Evolutionary conservation across 2,329 filamentous ascomycete genomes (phyloP).

Genomic region (Penicillium frequentans): DNA sequence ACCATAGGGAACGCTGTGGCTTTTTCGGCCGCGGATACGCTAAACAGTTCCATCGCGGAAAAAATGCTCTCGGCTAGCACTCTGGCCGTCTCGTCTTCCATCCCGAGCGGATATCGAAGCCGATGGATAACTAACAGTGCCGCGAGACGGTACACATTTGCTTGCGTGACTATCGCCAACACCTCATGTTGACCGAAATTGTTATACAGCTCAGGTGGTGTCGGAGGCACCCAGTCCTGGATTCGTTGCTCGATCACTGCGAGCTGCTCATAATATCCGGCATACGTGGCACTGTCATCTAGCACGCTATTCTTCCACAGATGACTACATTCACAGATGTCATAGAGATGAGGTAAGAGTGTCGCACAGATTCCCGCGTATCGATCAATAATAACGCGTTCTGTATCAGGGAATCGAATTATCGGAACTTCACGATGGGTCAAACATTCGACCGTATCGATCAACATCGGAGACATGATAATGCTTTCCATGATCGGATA

Average conservation of each 20-base stretch:
- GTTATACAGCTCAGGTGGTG: constrained; percentile 13
- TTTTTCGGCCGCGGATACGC: constrained; percentile 9
- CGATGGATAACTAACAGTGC: constrained; percentile 32
- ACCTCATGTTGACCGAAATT: constrained; percentile 26
- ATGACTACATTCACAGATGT: constrained; percentile 29
- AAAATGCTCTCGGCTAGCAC: constrained; percentile 24
- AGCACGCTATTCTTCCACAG: constrained; percentile 9
- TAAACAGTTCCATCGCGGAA: constrained; percentile 20
- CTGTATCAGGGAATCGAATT: constrained; percentile 21
- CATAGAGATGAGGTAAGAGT: constrained; percentile 33
- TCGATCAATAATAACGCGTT: constrained; percentile 27
- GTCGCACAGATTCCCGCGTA: constrained; percentile 30
- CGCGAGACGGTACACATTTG: constrained; percentile 30
- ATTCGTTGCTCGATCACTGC: constrained; percentile 18
- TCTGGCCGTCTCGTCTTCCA: constrained; percentile 23
- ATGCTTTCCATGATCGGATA: constrained; percentile 29
- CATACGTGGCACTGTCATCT: background rate
- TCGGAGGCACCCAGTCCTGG: constrained; percentile 18
- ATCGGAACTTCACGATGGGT: constrained; percentile 32
- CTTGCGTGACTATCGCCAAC: constrained; percentile 30
- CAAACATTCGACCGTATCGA: constrained; percentile 34
- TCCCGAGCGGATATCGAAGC: constrained; percentile 30
- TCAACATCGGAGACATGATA: constrained; percentile 29
- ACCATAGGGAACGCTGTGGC: constrained; percentile 20
- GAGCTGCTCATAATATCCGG: constrained; percentile 15